Evolutionary conservation across 139 green algal genomes (phyloP).

Genomic region (Micractinium conductrix): DNA sequence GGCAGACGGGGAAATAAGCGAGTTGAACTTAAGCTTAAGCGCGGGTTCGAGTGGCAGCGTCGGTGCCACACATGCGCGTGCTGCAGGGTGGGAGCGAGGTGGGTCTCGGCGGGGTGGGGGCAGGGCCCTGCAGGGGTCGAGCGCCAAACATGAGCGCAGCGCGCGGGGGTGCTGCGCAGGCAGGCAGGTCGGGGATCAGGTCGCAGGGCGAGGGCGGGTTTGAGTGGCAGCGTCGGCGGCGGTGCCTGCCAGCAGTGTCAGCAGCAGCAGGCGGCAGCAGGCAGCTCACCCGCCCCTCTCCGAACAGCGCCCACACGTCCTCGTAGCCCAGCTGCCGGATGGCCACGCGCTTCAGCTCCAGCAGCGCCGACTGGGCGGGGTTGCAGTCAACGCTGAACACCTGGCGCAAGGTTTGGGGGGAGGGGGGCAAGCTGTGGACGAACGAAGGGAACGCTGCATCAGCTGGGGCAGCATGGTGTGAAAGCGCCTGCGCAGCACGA

Average conservation of each 20-base stretch:
- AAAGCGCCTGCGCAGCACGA: neutral
- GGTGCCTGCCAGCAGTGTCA: too few relatives aligned
- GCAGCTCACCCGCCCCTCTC: constrained; percentile 56
- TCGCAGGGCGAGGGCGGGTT: too few relatives aligned
- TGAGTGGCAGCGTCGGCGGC: too few relatives aligned
- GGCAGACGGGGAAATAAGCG: too few relatives aligned
- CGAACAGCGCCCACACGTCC: constrained; percentile 93
- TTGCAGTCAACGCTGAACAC: constrained; percentile 98
- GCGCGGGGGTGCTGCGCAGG: too few relatives aligned
- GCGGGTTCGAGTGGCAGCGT: neutral
- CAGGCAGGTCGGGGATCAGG: too few relatives aligned
- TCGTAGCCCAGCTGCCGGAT: constrained; percentile 90
- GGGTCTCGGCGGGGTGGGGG: too few relatives aligned
- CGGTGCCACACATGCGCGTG: too few relatives aligned
- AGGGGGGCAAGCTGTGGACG: neutral
- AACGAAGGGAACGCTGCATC: too few relatives aligned
- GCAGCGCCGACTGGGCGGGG: constrained; percentile 91
- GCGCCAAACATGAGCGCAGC: too few relatives aligned
- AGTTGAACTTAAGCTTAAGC: neutral
- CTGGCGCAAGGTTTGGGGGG: constrained; percentile 34
- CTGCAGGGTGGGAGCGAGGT: too few relatives aligned
- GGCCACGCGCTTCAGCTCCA: constrained; percentile 94
- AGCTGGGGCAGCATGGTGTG: neutral
- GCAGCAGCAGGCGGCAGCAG: constrained; percentile 59
- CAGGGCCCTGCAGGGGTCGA: too few relatives aligned